phyloP scores from a whole-genome alignment of 371 early-diverging fungal genomes.

The Saksenaea vasiformis region DNA sequence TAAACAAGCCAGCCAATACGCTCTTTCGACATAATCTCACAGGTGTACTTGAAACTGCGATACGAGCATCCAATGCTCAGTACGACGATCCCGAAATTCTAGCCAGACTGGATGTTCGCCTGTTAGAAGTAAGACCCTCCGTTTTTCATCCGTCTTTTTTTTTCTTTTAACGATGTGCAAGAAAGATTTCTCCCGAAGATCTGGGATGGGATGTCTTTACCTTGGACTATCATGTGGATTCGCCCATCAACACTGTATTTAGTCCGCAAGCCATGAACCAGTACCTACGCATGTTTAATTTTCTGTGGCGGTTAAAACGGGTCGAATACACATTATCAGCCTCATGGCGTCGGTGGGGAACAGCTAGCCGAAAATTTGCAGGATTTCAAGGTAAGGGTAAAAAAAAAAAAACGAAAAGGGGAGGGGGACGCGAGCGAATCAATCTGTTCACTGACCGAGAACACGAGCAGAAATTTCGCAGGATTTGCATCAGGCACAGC shows the following conservation, averaged over 20 bases:
- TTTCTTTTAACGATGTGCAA: not conserved
- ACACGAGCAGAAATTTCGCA: constrained; percentile 21
- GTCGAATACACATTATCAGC: constrained; percentile 77
- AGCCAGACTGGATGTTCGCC: constrained; percentile 75
- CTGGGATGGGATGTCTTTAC: constrained; percentile 93
- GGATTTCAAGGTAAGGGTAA: constrained; percentile 42
- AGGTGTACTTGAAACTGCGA: constrained; percentile 81
- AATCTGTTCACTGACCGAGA: constrained; percentile 16
- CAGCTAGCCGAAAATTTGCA: constrained; percentile 60
- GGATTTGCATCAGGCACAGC: constrained; percentile 65
- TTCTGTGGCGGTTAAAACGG: constrained; percentile 89
- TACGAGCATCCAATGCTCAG: constrained; percentile 91
- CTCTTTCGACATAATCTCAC: constrained; percentile 90
- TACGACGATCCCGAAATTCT: constrained; percentile 82
- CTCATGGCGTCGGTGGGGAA: constrained; percentile 81
- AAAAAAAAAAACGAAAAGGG: too few relatives aligned
- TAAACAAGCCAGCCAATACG: constrained; percentile 74
- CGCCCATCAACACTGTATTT: constrained; percentile 88
- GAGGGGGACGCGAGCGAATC: too few relatives aligned
- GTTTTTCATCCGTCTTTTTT: too few relatives aligned
- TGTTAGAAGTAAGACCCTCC: constrained; percentile 64
- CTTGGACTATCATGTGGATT: constrained; percentile 81
- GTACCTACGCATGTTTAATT: constrained; percentile 83
- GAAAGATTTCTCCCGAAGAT: constrained; percentile 70
- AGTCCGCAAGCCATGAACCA: constrained; percentile 72